A percentile compares a stretch with the other conserved stretches of the same genome.
These are phyloP conservation scores for Gremmenia infestans DNA, from an alignment of 2,329 filamentous ascomycete genomes.

Conservation along the genomic window DNA sequence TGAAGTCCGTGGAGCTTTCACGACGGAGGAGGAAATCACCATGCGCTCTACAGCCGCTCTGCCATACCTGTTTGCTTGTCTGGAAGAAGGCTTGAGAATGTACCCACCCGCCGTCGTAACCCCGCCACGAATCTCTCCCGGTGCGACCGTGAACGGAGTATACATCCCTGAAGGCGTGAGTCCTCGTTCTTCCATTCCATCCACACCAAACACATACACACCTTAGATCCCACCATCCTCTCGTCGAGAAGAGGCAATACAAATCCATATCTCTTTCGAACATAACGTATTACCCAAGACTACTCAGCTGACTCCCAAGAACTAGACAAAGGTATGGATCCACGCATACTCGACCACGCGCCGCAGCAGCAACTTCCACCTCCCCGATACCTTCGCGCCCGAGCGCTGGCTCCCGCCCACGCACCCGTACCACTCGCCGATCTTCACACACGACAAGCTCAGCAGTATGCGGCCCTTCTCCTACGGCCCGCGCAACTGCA, in stretches of 20 bases:
- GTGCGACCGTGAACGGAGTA: background rate
- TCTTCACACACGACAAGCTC: slow-evolving; percentile 2
- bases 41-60: background rate
- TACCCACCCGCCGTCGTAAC: background rate
- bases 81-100: background rate
- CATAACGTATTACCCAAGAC: background rate
- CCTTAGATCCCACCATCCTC: background rate
- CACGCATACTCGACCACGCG: background rate
- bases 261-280: background rate
- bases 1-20: slow-evolving; percentile 38
- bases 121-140: background rate
- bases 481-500: slow-evolving; percentile 7
- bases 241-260: no score
- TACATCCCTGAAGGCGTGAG: background rate
- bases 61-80: background rate
- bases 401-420: slow-evolving; percentile 29
- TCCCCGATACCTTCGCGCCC: slow-evolving; percentile 5
- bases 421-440: background rate
- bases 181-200: background rate
- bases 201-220: background rate
- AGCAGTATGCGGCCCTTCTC: slow-evolving; percentile 5
- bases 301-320: background rate
- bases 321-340: background rate
- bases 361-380: slow-evolving; percentile 4
- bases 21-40: slow-evolving; percentile 35